Conservation (phyloP, 352 stramenopile species). For the Aphanomyces invadans region DNA sequence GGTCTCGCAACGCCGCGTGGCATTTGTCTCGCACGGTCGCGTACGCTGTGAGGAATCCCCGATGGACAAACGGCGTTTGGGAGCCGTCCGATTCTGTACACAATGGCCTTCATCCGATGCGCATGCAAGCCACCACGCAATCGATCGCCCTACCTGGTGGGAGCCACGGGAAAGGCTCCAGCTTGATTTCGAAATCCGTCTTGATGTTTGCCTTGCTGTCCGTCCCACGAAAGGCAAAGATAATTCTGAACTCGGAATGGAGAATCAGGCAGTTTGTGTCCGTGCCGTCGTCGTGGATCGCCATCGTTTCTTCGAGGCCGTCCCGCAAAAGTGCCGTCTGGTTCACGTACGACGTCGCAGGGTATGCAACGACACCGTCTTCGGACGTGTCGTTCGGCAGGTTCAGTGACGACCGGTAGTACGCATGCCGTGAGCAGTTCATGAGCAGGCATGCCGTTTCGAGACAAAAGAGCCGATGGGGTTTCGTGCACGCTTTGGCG, state of each 20-base stretch:
- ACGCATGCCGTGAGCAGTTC: slow-evolving; percentile 11
- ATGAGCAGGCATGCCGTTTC: slow-evolving; percentile 14
- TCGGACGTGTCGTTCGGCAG: neutral
- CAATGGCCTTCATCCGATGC: too few species aligned
- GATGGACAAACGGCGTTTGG: slow-evolving; percentile 33
- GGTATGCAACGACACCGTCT: neutral
- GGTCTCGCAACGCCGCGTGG: slow-evolving; percentile 21
- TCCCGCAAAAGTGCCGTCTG: slow-evolving; percentile 1
- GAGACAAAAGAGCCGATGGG: slow-evolving; percentile 7
- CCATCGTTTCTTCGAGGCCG: slow-evolving; percentile 22
- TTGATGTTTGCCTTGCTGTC: slow-evolving; percentile 38
- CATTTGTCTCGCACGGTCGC: slow-evolving; percentile 30
- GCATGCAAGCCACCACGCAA: too few species aligned
- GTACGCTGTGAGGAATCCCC: slow-evolving; percentile 38
- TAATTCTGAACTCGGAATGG: slow-evolving; percentile 29
- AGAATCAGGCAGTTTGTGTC: slow-evolving; percentile 40
- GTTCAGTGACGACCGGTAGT: slow-evolving; percentile 14
- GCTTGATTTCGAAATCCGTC: slow-evolving; percentile 35
- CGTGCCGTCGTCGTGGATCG: slow-evolving; percentile 32
- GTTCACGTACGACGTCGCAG: slow-evolving; percentile 10
- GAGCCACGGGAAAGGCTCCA: slow-evolving; percentile 7
- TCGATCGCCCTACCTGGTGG: neutral
- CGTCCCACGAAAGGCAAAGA: slow-evolving; percentile 38
- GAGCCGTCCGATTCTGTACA: neutral
- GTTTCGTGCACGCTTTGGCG: neutral